Percentiles rank a stretch among this genome's conserved stretches.
Conservation (phyloP, 2,329 filamentous ascomycete species). For the Fusarium concolor region DNA sequence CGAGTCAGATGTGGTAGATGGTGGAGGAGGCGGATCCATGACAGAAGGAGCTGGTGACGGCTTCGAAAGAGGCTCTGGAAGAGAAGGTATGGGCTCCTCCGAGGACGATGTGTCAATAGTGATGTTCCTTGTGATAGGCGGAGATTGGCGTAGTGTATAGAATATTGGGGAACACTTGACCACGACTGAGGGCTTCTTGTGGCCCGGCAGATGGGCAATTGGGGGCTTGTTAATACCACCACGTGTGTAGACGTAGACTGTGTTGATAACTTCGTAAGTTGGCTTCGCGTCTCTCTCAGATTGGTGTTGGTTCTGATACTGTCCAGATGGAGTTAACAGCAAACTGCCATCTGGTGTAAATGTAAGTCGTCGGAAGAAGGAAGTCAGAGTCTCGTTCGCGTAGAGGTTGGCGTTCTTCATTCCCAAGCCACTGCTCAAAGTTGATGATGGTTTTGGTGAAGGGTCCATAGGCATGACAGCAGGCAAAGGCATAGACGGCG, state of each 20-base stretch:
- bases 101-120: conserved; percentile 92
- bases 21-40: conserved; percentile 86
- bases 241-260: conserved; percentile 97
- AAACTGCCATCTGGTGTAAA: conserved; percentile 97
- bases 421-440: conserved; percentile 66
- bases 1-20: conserved; percentile 62
- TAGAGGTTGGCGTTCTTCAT: conserved; percentile 91
- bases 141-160: conserved; percentile 80
- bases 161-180: conserved; percentile 93
- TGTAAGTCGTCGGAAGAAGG: conserved; percentile 92
- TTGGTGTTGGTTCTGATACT: conserved; percentile 86
- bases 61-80: conserved; percentile 84
- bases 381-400: conserved; percentile 95
- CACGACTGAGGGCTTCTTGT: conserved; percentile 97
- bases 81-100: conserved; percentile 83
- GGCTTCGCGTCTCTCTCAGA: conserved; percentile 74
- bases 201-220: conserved; percentile 92
- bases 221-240: conserved; percentile 97
- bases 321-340: conserved; percentile 92
- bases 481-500: conserved; percentile 91
- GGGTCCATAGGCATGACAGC: conserved; percentile 95
- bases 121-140: conserved; percentile 83
- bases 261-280: conserved; percentile 90
- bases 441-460: conserved; percentile 78
- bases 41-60: conserved; percentile 68